A percentile compares a stretch with the other conserved stretches of the same genome.
Evolutionary conservation across 306 rosid genomes (phyloP).

Genomic region (Vigna mungo): DNA sequence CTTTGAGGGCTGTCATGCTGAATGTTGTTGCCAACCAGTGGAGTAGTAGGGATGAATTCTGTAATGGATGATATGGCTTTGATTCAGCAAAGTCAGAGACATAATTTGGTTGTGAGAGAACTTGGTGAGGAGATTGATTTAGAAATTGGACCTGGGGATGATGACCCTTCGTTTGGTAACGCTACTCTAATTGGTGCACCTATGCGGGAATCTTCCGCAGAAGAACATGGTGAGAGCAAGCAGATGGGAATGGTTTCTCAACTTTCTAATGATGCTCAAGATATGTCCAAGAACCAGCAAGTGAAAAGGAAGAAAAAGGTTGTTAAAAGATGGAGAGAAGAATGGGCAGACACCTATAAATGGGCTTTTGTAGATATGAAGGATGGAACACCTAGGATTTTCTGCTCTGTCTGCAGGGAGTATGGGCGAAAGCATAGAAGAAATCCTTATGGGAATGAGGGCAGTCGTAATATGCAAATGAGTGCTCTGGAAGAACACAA

Average conservation of each 20-base stretch:
- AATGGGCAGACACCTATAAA: conserved; percentile 99
- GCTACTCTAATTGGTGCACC: conserved; percentile 75
- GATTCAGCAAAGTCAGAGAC: conserved; percentile 95
- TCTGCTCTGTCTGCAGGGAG: conserved; percentile 97
- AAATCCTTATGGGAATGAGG: conserved; percentile 98
- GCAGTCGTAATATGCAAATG: conserved; percentile 99
- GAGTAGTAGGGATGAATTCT: conserved; percentile 82
- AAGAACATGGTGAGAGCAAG: conserved; percentile 82
- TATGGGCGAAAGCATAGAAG: conserved; percentile 96
- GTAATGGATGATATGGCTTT: conserved; percentile 94
- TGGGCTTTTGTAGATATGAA: conserved; percentile 97
- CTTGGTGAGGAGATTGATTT: conserved; percentile 96
- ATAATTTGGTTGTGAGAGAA: conserved; percentile 92
- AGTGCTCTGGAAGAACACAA: conserved; percentile 98
- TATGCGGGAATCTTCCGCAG: conserved; percentile 77
- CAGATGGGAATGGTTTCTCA: conserved; percentile 86
- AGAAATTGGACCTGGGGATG: conserved; percentile 98
- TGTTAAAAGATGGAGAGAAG: conserved; percentile 99
- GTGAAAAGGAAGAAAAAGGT: conserved; percentile 92
- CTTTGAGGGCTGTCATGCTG: conserved; percentile 78
- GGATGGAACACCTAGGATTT: conserved; percentile 96
- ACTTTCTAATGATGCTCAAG: conserved; percentile 80
- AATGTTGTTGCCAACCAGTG: conserved; percentile 74
- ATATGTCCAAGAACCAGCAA: conserved; percentile 72
- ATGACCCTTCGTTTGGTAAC: conserved; percentile 87